These are phyloP conservation scores for Yamadazyma olivae DNA, from an alignment of 805 yeast genomes.

Conservation along the genomic window DNA sequence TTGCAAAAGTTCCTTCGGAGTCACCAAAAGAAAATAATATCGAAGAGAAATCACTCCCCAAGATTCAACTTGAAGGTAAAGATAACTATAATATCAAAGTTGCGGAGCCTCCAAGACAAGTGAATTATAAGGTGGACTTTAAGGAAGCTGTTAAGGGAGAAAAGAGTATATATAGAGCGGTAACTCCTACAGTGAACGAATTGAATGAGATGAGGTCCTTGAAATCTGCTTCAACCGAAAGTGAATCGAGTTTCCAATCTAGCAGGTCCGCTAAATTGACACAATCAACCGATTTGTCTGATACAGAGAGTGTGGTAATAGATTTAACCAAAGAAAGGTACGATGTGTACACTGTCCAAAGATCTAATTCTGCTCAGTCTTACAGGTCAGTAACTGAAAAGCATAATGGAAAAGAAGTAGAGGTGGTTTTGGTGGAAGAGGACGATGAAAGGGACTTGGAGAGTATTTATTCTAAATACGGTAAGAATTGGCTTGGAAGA, in stretches of 20 bases:
- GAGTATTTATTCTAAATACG: slow-evolving; percentile 42
- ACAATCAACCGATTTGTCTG: slow-evolving; percentile 27
- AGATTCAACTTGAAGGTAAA: background rate
- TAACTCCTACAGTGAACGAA: slow-evolving; percentile 12
- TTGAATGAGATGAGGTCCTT: slow-evolving; percentile 4
- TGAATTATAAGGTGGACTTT: slow-evolving; percentile 40
- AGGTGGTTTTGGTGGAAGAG: slow-evolving; percentile 42
- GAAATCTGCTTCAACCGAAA: slow-evolving; percentile 10
- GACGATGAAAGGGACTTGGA: slow-evolving; percentile 27
- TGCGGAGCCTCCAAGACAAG: slow-evolving; percentile 34
- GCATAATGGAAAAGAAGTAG: slow-evolving; percentile 36
- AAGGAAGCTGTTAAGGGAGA: slow-evolving; percentile 19
- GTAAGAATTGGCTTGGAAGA: slow-evolving; percentile 25
- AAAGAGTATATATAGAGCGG: slow-evolving; percentile 1
- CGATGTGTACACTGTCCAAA: slow-evolving; percentile 33
- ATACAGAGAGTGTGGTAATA: slow-evolving; percentile 36
- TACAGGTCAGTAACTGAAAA: slow-evolving; percentile 40
- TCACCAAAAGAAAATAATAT: background rate
- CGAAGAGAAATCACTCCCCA: background rate
- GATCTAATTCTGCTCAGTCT: slow-evolving; percentile 33
- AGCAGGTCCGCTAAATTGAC: slow-evolving; percentile 21
- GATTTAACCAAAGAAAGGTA: slow-evolving; percentile 41
- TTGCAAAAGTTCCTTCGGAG: background rate
- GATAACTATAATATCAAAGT: background rate
- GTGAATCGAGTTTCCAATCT: slow-evolving; percentile 24